Percentiles rank a stretch among this genome's conserved stretches.
Conservation (phyloP, 2,329 filamentous ascomycete genomes). For the Xylariaceae sp. region DNA sequence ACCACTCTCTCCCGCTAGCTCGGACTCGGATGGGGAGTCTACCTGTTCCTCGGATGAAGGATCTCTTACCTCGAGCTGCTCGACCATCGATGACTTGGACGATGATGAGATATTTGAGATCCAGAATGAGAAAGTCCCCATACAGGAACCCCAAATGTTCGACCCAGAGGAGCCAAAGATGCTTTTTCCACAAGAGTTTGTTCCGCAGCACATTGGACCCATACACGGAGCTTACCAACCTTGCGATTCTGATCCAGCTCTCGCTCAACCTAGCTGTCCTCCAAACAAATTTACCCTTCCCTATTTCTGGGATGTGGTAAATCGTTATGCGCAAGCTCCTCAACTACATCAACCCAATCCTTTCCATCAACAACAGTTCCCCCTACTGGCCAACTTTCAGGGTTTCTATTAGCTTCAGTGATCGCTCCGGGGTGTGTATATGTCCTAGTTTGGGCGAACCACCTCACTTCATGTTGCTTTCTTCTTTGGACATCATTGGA, state of each 20-base stretch:
- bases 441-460: constrained; percentile 15
- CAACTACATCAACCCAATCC: constrained; percentile 57
- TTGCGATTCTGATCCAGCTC: constrained; percentile 42
- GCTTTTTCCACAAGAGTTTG: constrained; percentile 55
- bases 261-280: constrained; percentile 45
- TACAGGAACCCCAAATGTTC: constrained; percentile 52
- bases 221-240: constrained; percentile 41
- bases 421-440: constrained; percentile 26
- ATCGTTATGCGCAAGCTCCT: constrained; percentile 57
- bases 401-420: constrained; percentile 53
- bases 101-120: constrained; percentile 53
- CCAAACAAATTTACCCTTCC: constrained; percentile 56
- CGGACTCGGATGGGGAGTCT: constrained; percentile 51
- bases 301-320: constrained; percentile 58
- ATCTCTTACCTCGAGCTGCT: constrained; percentile 61
- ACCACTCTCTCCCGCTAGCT: constrained; percentile 58
- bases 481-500: constrained; percentile 19
- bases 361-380: constrained; percentile 61
- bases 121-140: constrained; percentile 51
- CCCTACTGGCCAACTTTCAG: constrained; percentile 59
- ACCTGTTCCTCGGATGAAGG: constrained; percentile 60
- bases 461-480: constrained; percentile 2
- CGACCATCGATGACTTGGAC: constrained; percentile 59
- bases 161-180: constrained; percentile 55
- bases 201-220: constrained; percentile 53